Evolutionary conservation across 2,329 filamentous ascomycete genomes (phyloP).

Genomic region (Aschersonia sp.): DNA sequence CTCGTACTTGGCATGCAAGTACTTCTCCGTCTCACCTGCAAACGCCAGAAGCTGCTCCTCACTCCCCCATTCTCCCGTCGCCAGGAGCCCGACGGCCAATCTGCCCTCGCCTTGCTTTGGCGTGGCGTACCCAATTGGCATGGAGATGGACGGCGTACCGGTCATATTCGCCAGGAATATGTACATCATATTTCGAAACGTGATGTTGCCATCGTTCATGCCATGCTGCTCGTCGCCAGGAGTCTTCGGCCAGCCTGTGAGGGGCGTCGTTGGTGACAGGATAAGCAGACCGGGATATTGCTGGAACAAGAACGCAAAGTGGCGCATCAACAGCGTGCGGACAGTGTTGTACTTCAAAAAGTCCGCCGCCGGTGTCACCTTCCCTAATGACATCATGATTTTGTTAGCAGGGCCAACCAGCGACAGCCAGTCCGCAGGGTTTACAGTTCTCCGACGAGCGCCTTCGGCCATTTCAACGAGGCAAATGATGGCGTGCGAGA

Average conservation of each 20-base stretch:
- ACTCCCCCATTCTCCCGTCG: constrained; percentile 50
- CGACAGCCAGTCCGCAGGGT: constrained; percentile 33
- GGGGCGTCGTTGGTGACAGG: constrained; percentile 62
- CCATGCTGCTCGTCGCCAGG: constrained; percentile 52
- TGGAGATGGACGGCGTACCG: constrained; percentile 61
- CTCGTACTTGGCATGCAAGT: constrained; percentile 31
- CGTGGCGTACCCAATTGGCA: constrained; percentile 59
- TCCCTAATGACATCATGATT: constrained; percentile 50
- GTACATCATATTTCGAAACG: constrained; percentile 70
- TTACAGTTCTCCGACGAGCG: constrained; percentile 24
- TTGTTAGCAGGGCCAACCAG: constrained; percentile 53
- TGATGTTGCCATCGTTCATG: constrained; percentile 56
- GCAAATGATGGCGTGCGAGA: constrained; percentile 65
- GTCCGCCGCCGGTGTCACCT: constrained; percentile 52
- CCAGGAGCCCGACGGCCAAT: constrained; percentile 47
- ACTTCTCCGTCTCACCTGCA: constrained; percentile 41
- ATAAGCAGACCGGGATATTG: constrained; percentile 63
- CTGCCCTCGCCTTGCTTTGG: constrained; percentile 40
- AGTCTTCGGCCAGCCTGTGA: constrained; percentile 55
- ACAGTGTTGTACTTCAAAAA: constrained; percentile 60
- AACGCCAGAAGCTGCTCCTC: constrained; percentile 49
- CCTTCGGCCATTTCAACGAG: constrained; percentile 51
- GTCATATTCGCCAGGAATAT: constrained; percentile 73
- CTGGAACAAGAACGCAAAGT: constrained; percentile 57
- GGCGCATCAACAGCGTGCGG: constrained; percentile 62